Evolutionary conservation across 345 rosid genomes (phyloP).

Genomic region (Psidium guajava): DNA sequence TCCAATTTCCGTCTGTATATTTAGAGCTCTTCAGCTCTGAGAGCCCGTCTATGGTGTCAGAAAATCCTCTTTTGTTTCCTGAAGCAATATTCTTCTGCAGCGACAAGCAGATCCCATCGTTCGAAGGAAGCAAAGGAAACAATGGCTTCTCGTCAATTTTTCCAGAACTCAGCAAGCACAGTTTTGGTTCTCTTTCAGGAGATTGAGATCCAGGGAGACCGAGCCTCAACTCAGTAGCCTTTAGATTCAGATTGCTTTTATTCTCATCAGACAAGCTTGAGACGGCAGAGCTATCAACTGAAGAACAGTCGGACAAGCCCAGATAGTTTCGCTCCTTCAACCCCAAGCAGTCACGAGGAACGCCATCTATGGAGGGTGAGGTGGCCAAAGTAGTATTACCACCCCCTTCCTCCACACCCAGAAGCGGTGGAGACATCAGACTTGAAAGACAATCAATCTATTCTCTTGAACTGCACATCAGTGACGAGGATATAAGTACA

Average conservation of each 20-base stretch:
- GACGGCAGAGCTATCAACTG: slow-evolving; percentile 59
- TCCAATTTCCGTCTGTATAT: slow-evolving; percentile 55
- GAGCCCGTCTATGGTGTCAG: slow-evolving; percentile 63
- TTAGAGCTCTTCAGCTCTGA: slow-evolving; percentile 46
- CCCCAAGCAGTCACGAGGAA: slow-evolving; percentile 28
- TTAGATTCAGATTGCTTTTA: slow-evolving; percentile 54
- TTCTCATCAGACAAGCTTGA: slow-evolving; percentile 29
- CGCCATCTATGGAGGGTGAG: slow-evolving; percentile 30
- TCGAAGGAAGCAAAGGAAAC: slow-evolving; percentile 62
- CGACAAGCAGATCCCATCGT: slow-evolving; percentile 37
- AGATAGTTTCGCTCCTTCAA: slow-evolving; percentile 69
- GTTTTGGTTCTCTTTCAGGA: slow-evolving; percentile 43
- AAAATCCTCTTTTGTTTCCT: slow-evolving; percentile 78
- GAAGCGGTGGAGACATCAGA: slow-evolving; percentile 62
- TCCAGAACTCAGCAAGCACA: slow-evolving; percentile 30
- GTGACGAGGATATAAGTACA: not conserved
- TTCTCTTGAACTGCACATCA: slow-evolving; percentile 7
- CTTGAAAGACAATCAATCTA: slow-evolving; percentile 8
- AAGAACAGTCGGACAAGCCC: slow-evolving; percentile 66
- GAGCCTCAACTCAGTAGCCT: slow-evolving; percentile 77
- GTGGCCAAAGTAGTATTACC: slow-evolving; percentile 19
- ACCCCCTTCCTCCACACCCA: slow-evolving; percentile 45
- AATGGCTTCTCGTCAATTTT: slow-evolving; percentile 62
- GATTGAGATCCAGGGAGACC: slow-evolving; percentile 82
- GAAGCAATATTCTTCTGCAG: slow-evolving; percentile 40